Evolutionary conservation across 108 stramenopile genomes (phyloP), one percentile per base, ranked within the genome.

Genomic region (Ochromonas danica): DNA sequence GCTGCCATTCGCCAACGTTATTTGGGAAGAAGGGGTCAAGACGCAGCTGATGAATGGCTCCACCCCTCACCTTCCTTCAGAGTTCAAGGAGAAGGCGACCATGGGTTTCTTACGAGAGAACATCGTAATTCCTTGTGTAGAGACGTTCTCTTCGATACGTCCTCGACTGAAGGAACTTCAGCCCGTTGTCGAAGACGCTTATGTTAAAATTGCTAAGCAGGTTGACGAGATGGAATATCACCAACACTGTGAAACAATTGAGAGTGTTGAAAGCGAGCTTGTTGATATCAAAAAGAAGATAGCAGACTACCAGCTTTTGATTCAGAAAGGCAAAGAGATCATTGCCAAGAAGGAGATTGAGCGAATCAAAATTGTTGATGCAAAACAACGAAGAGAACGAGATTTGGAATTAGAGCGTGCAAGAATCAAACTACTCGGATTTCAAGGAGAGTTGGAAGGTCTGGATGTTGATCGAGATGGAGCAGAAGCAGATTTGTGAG

Each of bases 11-110:
- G 6, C 6, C 31, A 67, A 67, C 25, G 35, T 67, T 36, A 6
- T 36, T 6, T 67, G 63, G 63, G 63, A 67, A 35, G 63, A 67
- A 67, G 63, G 63, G 3, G 63, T 67, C 31, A 67, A 67, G 31
- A 67, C 3, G 3, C 33, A 28, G 63, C 25, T 67, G 63, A 14
- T 67, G 31, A 36, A 67, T 14, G 63, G 63, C 3, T 3, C 6
- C 31, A 67, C 35, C 25, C 63, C 63, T 28, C 31, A 3, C 3
- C 6, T 67, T 6, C 27, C 27, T 35, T 67, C 63, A 10, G 33
- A 10, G 63, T 67, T 14, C 31, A 28, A 28, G 3, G 63, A 67
- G 14, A 67, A 67, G 31, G 63, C 10, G 22, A 10, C 10, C 17
- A 10, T 57, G 17, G 51, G 51, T 57, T 57, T 10, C 22, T 22